phyloP scores from a whole-genome alignment of 1,284 basidiomycete species.

The Boletus semigastroideus region DNA sequence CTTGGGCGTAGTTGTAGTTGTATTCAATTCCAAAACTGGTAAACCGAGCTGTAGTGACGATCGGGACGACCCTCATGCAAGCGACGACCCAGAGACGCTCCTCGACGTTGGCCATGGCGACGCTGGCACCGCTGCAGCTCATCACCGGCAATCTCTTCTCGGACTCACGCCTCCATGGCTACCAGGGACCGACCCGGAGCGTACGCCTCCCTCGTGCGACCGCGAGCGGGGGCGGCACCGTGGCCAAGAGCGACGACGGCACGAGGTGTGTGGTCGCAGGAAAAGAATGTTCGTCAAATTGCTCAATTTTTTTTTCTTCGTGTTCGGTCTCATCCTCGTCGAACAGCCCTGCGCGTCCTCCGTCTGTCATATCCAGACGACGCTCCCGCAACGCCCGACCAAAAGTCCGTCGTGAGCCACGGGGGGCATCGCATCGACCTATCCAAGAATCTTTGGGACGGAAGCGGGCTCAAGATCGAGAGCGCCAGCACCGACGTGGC shows the following conservation, averaged over 20 bases:
- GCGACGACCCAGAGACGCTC: constrained; percentile 26
- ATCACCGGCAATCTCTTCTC: constrained; percentile 35
- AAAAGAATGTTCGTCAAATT: constrained; percentile 59
- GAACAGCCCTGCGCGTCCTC: constrained; percentile 63
- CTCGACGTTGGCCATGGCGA: constrained; percentile 21
- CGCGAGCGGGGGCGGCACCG: constrained; percentile 57
- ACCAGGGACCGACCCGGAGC: constrained; percentile 46
- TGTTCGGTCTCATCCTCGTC: constrained; percentile 10
- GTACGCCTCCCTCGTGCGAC: constrained; percentile 58
- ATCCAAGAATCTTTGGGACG: constrained; percentile 71
- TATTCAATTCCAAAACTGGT: constrained; percentile 16
- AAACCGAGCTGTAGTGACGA: not conserved
- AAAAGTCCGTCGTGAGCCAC: constrained; percentile 53
- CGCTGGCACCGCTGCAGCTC: constrained; percentile 3
- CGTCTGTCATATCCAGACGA: constrained; percentile 51
- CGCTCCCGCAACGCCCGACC: constrained; percentile 39
- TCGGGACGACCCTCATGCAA: constrained; percentile 18
- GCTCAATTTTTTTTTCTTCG: constrained; percentile 2
- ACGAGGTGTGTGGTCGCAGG: constrained; percentile 67
- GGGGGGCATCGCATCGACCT: constrained; percentile 64
- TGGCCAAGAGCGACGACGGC: constrained; percentile 67
- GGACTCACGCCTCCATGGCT: constrained; percentile 46
- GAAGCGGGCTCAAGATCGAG: constrained; percentile 71
- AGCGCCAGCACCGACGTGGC: constrained; percentile 76
- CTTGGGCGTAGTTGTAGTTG: not conserved